Conservation (phyloP, 805 yeast genomes). For the Ogataea paradorogensis region DNA sequence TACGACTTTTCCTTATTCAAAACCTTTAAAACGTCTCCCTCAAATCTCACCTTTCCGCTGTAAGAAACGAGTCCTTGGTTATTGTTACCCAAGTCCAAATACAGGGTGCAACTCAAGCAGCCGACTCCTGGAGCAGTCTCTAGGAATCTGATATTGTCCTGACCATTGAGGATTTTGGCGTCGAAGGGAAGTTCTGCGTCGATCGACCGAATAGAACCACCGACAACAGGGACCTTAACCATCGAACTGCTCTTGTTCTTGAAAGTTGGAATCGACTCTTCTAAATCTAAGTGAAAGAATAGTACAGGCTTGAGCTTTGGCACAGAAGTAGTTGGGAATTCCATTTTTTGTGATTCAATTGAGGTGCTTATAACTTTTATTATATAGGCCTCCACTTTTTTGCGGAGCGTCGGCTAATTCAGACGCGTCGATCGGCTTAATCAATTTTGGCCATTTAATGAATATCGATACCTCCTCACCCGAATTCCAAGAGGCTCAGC, state of each 20-base stretch:
- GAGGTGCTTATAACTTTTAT: neutral
- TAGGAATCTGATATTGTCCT: constrained; percentile 45
- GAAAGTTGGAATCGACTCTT: constrained; percentile 32
- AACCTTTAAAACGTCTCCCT: constrained; percentile 36
- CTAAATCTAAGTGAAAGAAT: constrained; percentile 35
- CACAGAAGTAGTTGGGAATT: constrained; percentile 18
- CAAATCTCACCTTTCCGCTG: constrained; percentile 45
- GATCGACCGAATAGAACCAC: constrained; percentile 38
- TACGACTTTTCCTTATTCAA: constrained; percentile 30
- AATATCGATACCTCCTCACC: constrained; percentile 14
- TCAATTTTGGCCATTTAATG: constrained; percentile 1
- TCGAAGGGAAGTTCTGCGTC: constrained; percentile 40
- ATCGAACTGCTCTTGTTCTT: constrained; percentile 27
- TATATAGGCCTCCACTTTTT: neutral
- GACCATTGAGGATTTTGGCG: constrained; percentile 37
- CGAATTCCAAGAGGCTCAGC: constrained; percentile 35
- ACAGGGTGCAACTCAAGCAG: constrained; percentile 47
- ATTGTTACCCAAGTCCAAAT: constrained; percentile 33
- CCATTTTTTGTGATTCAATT: neutral
- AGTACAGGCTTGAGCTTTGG: constrained; percentile 37
- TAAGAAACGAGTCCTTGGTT: constrained; percentile 43
- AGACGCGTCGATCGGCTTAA: constrained; percentile 7
- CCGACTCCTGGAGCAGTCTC: constrained; percentile 28
- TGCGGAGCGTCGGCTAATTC: neutral
- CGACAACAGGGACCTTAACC: constrained; percentile 31